These are phyloP conservation scores for Myriosclerotinia scirpicola DNA, from an alignment of 2,329 filamentous ascomycete species.

Conservation along the genomic window DNA sequence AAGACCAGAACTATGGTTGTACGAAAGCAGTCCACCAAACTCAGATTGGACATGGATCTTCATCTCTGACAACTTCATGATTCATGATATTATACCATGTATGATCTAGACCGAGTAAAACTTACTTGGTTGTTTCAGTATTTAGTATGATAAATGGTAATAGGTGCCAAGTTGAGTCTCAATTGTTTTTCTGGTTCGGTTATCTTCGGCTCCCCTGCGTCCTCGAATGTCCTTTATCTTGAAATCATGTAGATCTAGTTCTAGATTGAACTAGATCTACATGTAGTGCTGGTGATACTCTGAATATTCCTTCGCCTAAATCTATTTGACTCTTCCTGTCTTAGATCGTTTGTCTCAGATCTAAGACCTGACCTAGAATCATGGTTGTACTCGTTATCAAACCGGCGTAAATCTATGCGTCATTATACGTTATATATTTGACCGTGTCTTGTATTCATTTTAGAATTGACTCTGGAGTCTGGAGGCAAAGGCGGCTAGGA, in stretches of 20 bases:
- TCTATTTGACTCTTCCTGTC: conserved; percentile 4
- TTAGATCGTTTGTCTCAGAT: conserved; percentile 19
- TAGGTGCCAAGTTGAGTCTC: neutral
- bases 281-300: conserved; percentile 13
- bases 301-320: conserved; percentile 1
- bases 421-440: neutral
- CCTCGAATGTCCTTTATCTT: neutral
- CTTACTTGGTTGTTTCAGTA: neutral
- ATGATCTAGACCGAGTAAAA: neutral
- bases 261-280: conserved; percentile 5
- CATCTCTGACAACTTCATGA: neutral
- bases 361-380: conserved; percentile 4
- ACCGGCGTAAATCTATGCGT: neutral
- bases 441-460: neutral
- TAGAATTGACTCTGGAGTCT: neutral
- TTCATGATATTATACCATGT: neutral
- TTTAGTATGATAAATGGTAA: conserved; percentile 1
- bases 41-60: neutral
- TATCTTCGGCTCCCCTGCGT: neutral
- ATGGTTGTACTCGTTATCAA: neutral
- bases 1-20: neutral
- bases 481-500: neutral
- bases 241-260: neutral
- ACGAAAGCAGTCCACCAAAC: neutral
- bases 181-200: neutral